These are phyloP conservation scores for Trichosanthes truncata DNA, from an alignment of 306 rosid species.

Conservation along the genomic window DNA sequence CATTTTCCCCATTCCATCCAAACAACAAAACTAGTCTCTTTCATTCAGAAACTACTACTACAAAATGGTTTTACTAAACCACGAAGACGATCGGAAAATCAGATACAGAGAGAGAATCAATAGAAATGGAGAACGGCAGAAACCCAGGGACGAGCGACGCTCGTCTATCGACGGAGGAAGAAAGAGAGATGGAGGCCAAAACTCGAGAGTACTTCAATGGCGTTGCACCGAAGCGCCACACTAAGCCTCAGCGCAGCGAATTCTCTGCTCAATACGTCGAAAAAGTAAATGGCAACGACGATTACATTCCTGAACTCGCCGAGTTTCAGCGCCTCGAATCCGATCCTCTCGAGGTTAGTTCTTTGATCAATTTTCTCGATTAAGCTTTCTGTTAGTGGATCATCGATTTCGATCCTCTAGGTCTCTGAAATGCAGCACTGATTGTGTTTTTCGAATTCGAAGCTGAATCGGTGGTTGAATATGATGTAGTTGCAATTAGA, in stretches of 20 bases:
- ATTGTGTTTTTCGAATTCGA: neutral
- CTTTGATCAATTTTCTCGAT: neutral
- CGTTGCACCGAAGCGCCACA: conserved; percentile 53
- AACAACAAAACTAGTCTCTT: no score
- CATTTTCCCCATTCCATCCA: no score
- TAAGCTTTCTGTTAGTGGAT: neutral
- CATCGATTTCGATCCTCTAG: neutral
- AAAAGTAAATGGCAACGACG: neutral
- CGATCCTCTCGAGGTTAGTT: conserved; percentile 29
- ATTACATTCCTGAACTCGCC: conserved; percentile 30
- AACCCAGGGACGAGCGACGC: conserved; percentile 69
- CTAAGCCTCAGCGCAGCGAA: conserved; percentile 84
- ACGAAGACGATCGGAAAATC: no score
- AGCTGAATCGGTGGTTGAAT: neutral
- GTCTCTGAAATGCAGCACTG: neutral
- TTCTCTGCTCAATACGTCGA: conserved; percentile 44
- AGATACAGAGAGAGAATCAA: neutral
- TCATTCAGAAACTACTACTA: no score
- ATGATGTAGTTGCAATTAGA: neutral
- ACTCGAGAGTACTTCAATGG: conserved; percentile 53
- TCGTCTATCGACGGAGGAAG: conserved; percentile 54
- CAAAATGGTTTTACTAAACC: no score
- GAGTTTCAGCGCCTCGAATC: conserved; percentile 60
- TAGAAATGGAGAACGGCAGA: conserved; percentile 31
- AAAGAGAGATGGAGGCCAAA: conserved; percentile 38